Percentiles rank a stretch among this genome's conserved stretches.
These are phyloP conservation scores for Leishmania braziliensis DNA, from an alignment of 208 protist species.

Conservation along the genomic window DNA sequence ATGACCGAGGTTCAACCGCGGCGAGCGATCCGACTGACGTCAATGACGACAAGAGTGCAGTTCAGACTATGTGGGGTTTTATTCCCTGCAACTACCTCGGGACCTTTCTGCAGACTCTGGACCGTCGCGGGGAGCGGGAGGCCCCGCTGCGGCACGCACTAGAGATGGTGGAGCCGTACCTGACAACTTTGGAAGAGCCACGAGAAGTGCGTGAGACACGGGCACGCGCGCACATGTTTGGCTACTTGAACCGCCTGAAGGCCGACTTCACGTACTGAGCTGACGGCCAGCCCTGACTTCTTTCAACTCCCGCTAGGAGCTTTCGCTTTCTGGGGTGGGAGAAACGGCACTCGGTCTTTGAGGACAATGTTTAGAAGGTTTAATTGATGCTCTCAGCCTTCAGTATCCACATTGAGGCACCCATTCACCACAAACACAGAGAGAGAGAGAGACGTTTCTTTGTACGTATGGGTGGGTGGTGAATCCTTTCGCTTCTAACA, in stretches of 20 bases:
- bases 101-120: slow-evolving; percentile 63
- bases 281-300: neutral
- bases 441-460: no score
- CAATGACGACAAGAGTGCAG: slow-evolving; percentile 3
- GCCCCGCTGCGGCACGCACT: slow-evolving; percentile 52
- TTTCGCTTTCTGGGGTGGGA: neutral
- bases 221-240: slow-evolving; percentile 64
- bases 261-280: slow-evolving; percentile 28
- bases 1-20: neutral
- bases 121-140: slow-evolving; percentile 70
- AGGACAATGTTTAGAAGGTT: no score
- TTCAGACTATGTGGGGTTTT: slow-evolving; percentile 65
- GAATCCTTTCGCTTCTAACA: no score
- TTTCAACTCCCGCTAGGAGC: neutral
- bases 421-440: no score
- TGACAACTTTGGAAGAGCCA: slow-evolving; percentile 39
- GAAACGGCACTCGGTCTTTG: no score
- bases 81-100: slow-evolving; percentile 61
- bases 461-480: no score
- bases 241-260: slow-evolving; percentile 83
- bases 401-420: no score
- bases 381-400: no score
- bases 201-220: slow-evolving; percentile 60
- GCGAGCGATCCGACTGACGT: neutral
- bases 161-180: slow-evolving; percentile 54